phyloP scores from a whole-genome alignment of 257 asterid genomes.

The Asclepias syriaca region DNA sequence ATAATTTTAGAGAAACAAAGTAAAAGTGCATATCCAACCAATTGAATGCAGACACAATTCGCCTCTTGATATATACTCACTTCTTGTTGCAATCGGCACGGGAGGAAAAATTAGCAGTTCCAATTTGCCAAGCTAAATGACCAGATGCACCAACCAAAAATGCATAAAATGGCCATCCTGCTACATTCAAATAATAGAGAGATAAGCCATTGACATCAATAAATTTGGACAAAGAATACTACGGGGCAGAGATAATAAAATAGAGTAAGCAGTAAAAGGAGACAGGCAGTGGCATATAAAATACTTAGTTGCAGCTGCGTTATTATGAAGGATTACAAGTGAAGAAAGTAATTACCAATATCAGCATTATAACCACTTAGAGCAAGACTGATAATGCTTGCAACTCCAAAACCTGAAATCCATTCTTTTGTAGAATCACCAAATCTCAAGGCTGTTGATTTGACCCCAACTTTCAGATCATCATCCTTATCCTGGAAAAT shows the following conservation, averaged over 20 bases:
- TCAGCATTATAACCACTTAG: constrained; percentile 70
- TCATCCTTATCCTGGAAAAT: constrained; percentile 78
- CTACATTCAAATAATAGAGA: constrained; percentile 18
- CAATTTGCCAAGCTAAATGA: constrained; percentile 87
- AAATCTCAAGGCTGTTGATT: constrained; percentile 89
- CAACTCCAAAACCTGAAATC: constrained; percentile 77
- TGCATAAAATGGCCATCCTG: constrained; percentile 74
- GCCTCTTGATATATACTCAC: constrained; percentile 28
- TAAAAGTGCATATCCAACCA: neutral
- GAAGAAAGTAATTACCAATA: constrained; percentile 42
- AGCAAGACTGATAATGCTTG: constrained; percentile 70
- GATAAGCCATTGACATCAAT: neutral
- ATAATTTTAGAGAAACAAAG: neutral
- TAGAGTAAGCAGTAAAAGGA: neutral
- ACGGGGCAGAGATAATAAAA: neutral
- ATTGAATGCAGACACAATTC: neutral
- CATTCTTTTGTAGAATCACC: constrained; percentile 84
- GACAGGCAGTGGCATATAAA: neutral
- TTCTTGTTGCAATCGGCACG: constrained; percentile 84
- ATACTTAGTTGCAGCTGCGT: neutral
- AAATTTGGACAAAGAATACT: neutral
- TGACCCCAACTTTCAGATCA: constrained; percentile 79
- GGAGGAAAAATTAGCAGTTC: constrained; percentile 63
- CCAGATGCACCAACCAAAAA: constrained; percentile 59
- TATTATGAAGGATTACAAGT: neutral